Evolutionary conservation across 2,329 filamentous ascomycete genomes (phyloP).

Genomic region (Calonectria honghensis): DNA sequence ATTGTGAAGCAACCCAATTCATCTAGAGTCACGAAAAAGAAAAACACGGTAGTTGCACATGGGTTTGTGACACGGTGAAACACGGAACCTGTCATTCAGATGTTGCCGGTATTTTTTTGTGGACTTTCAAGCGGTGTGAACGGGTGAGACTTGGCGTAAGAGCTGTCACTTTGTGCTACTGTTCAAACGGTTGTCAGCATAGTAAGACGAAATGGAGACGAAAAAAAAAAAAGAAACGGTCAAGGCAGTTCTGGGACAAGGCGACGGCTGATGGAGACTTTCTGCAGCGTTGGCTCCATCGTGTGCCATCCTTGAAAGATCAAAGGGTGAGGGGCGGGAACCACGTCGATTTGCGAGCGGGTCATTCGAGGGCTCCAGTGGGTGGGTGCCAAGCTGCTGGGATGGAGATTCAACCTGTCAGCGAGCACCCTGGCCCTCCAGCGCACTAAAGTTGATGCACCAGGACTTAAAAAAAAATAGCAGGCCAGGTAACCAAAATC

Average conservation of each 20-base stretch:
- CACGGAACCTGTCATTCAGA: constrained; percentile 20
- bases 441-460: background rate
- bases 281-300: constrained; percentile 1
- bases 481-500: constrained; percentile 16
- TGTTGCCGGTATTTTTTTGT: background rate
- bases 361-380: background rate
- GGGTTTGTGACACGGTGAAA: constrained; percentile 31
- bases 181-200: constrained; percentile 13
- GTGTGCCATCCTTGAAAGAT: background rate
- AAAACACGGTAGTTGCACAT: constrained; percentile 18
- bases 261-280: background rate
- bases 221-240: background rate
- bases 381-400: constrained; percentile 11
- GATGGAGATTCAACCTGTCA: constrained; percentile 34
- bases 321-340: constrained; percentile 40
- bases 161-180: constrained; percentile 20
- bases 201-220: constrained; percentile 9
- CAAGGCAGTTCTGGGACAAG: background rate
- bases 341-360: constrained; percentile 35
- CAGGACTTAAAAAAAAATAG: background rate
- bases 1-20: constrained; percentile 5
- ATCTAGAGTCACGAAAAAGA: constrained; percentile 17
- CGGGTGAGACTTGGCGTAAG: constrained; percentile 24
- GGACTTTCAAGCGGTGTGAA: constrained; percentile 28
- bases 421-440: constrained; percentile 23